Evolutionary conservation across 129 eudicot genomes (phyloP).

Genomic region (Saposhnikovia divaricata): DNA sequence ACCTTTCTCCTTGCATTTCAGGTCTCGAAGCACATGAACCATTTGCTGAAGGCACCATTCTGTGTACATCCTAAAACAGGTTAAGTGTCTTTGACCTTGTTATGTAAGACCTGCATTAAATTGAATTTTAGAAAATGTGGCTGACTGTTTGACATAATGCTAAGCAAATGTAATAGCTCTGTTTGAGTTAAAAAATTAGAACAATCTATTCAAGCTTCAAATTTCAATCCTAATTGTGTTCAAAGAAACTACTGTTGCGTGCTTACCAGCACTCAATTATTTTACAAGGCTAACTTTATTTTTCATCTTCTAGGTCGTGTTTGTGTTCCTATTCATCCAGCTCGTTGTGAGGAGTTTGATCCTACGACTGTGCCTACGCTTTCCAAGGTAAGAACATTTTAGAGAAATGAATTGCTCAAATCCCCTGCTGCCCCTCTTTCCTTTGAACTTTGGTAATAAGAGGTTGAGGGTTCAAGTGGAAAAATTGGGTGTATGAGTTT

Average conservation of each 20-base stretch:
- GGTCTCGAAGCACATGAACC: conserved; percentile 97
- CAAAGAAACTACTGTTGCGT: background rate
- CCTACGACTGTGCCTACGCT: conserved; percentile 82
- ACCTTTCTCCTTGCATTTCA: conserved; percentile 24
- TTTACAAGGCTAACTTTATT: background rate
- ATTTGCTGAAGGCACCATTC: conserved; percentile 94
- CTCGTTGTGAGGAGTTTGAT: conserved; percentile 79
- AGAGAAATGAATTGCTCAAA: background rate
- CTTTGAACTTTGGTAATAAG: background rate
- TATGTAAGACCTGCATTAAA: too few species aligned
- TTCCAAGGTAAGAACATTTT: conserved; percentile 41
- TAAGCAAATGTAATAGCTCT: background rate
- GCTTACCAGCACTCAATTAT: background rate
- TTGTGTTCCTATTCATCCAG: conserved; percentile 86
- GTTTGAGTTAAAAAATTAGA: background rate
- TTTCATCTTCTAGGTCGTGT: conserved; percentile 57
- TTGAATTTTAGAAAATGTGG: too few species aligned
- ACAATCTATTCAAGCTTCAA: background rate
- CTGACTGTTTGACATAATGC: conserved; percentile 1
- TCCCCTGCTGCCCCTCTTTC: background rate
- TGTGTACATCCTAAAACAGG: conserved; percentile 98
- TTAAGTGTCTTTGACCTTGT: conserved; percentile 15
- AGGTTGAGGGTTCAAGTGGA: background rate
- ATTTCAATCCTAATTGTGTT: background rate
- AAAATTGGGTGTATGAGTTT: background rate